Evolutionary conservation across 2,329 filamentous ascomycete species (phyloP).

Genomic region (Fusarium clavum): DNA sequence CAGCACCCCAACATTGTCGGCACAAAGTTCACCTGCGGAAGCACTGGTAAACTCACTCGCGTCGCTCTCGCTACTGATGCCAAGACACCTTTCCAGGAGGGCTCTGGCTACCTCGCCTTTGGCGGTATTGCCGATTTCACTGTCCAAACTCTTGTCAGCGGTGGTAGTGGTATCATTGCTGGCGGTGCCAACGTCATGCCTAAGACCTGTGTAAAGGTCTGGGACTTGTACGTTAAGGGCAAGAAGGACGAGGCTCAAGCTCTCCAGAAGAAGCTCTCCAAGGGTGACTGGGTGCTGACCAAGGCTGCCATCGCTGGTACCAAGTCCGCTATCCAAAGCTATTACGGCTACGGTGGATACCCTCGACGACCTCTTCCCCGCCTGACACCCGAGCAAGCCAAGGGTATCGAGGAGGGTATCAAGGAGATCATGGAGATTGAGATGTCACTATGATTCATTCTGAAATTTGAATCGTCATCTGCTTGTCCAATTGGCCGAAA

Average conservation of each 20-base stretch:
- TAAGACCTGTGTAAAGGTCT: conserved; percentile 81
- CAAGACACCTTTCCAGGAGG: conserved; percentile 70
- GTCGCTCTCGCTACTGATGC: conserved; percentile 80
- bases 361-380: conserved; percentile 79
- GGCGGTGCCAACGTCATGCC: conserved; percentile 88
- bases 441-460: conserved; percentile 57
- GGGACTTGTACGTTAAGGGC: conserved; percentile 79
- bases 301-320: conserved; percentile 88
- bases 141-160: conserved; percentile 80
- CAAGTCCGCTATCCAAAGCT: conserved; percentile 82
- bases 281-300: conserved; percentile 85
- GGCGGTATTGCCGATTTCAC: conserved; percentile 91
- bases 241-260: conserved; percentile 79
- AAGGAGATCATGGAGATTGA: conserved; percentile 75
- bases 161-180: conserved; percentile 86
- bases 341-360: conserved; percentile 84
- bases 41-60: conserved; percentile 88
- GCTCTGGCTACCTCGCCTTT: conserved; percentile 83
- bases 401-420: conserved; percentile 66
- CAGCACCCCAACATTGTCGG: conserved; percentile 86
- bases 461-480: background rate
- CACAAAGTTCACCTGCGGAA: conserved; percentile 92
- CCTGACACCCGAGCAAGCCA: conserved; percentile 67
- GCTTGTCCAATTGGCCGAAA: background rate
- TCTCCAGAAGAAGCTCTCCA: conserved; percentile 81